Percentiles rank a stretch among this genome's conserved stretches.
Conservation (phyloP, 352 stramenopile genomes). For the Pythium aristosporum region DNA sequence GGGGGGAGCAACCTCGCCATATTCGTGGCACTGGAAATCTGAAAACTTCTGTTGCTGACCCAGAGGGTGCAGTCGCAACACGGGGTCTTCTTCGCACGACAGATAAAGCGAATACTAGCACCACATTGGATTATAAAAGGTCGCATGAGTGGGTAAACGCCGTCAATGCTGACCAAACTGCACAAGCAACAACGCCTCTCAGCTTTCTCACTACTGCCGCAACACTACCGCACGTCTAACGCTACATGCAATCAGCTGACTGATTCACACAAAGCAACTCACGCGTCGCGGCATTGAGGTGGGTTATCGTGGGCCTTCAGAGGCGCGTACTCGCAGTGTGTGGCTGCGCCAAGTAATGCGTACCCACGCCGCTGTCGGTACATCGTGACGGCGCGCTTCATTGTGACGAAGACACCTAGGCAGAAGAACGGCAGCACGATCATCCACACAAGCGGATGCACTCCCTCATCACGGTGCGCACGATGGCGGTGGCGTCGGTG, state of each 20-base stretch:
- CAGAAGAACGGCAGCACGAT: slow-evolving; percentile 28
- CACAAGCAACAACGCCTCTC: no score
- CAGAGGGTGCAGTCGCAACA: no score
- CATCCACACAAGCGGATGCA: slow-evolving; percentile 20
- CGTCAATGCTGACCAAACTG: slow-evolving; percentile 91
- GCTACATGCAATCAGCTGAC: slow-evolving; percentile 80
- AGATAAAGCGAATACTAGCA: no score
- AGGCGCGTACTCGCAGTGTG: background rate
- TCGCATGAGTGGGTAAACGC: slow-evolving; percentile 97
- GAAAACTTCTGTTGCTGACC: no score
- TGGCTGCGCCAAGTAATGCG: background rate
- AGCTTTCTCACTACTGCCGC: no score
- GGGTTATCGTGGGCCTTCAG: background rate
- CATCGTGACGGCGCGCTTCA: background rate
- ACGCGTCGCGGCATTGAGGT: no score
- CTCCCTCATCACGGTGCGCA: background rate
- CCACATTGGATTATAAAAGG: no score
- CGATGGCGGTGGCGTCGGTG: background rate
- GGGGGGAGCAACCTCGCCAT: no score
- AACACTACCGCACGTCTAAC: slow-evolving; percentile 54
- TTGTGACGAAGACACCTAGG: slow-evolving; percentile 14
- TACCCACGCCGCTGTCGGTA: background rate
- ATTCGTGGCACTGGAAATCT: no score
- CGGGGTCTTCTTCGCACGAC: no score
- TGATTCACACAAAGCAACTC: slow-evolving; percentile 44